Conservation (phyloP, 331 rosid species). For the Spiraea crenata region DNA sequence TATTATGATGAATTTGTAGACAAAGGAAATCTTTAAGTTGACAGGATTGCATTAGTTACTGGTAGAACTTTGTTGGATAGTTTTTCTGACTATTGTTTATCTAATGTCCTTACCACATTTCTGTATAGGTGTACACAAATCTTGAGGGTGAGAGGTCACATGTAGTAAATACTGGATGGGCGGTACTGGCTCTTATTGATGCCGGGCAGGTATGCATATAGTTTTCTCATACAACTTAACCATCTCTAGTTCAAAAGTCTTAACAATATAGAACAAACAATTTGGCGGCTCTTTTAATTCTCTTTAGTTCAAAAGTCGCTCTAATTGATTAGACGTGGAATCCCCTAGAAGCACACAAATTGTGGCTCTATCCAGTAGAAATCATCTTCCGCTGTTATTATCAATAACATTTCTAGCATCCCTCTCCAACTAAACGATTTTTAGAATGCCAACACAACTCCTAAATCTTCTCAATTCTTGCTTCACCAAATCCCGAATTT, state of each 20-base stretch:
- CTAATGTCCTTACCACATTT: neutral
- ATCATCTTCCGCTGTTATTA: neutral
- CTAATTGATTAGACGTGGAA: neutral
- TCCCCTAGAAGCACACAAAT: neutral
- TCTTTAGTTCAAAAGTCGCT: neutral
- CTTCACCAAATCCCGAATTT: neutral
- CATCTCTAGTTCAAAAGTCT: neutral
- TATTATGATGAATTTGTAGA: neutral
- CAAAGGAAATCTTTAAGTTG: neutral
- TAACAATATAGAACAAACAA: neutral
- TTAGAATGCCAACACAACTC: neutral
- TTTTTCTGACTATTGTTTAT: neutral
- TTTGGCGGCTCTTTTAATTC: neutral
- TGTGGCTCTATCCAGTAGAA: neutral
- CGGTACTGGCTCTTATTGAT: constrained; percentile 65
- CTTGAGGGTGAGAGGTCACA: constrained; percentile 60
- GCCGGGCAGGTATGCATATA: constrained; percentile 67
- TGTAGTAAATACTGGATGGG: constrained; percentile 80
- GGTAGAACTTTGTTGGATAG: neutral
- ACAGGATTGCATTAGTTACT: neutral
- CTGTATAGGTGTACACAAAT: constrained; percentile 65
- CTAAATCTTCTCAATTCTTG: neutral
- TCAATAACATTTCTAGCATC: no score
- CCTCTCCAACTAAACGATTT: neutral
- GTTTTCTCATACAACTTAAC: constrained; percentile 11